A percentile compares a stretch with the other conserved stretches of the same genome.
phyloP scores from a whole-genome alignment of 768 basidiomycete genomes.

The Leccinum subgranulosum region DNA sequence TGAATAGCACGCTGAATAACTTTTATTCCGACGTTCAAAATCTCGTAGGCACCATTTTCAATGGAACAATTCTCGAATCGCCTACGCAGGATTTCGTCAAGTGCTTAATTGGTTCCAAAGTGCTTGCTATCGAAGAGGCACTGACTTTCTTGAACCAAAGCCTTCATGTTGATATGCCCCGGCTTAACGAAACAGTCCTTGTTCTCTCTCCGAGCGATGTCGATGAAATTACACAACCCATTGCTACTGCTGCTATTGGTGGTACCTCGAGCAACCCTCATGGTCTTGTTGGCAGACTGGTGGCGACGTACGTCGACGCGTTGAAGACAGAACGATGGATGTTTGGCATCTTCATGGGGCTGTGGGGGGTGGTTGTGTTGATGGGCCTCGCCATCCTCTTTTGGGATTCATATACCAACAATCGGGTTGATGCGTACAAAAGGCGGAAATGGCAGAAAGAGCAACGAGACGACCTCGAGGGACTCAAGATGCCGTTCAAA shows the following conservation, averaged over 20 bases:
- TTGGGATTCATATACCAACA: slow-evolving; percentile 65
- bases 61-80: slow-evolving; percentile 74
- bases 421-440: slow-evolving; percentile 44
- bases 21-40: slow-evolving; percentile 88
- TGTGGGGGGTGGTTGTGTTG: slow-evolving; percentile 83
- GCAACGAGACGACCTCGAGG: slow-evolving; percentile 48
- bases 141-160: slow-evolving; percentile 91
- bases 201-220: slow-evolving; percentile 71
- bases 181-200: slow-evolving; percentile 70
- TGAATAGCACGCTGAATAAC: slow-evolving; percentile 81
- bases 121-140: slow-evolving; percentile 80
- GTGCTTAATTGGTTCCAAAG: slow-evolving; percentile 91
- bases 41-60: slow-evolving; percentile 75
- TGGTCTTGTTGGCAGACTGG: slow-evolving; percentile 69
- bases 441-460: slow-evolving; percentile 50
- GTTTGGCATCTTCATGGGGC: slow-evolving; percentile 76
- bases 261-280: slow-evolving; percentile 46
- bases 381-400: slow-evolving; percentile 70
- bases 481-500: slow-evolving; percentile 31
- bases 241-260: slow-evolving; percentile 79
- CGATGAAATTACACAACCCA: slow-evolving; percentile 73
- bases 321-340: slow-evolving; percentile 81
- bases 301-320: slow-evolving; percentile 66
- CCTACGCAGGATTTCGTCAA: slow-evolving; percentile 85
- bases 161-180: slow-evolving; percentile 75